Evolutionary conservation across 139 green algal species (phyloP).

Genomic region (Pleodorina starrii): DNA sequence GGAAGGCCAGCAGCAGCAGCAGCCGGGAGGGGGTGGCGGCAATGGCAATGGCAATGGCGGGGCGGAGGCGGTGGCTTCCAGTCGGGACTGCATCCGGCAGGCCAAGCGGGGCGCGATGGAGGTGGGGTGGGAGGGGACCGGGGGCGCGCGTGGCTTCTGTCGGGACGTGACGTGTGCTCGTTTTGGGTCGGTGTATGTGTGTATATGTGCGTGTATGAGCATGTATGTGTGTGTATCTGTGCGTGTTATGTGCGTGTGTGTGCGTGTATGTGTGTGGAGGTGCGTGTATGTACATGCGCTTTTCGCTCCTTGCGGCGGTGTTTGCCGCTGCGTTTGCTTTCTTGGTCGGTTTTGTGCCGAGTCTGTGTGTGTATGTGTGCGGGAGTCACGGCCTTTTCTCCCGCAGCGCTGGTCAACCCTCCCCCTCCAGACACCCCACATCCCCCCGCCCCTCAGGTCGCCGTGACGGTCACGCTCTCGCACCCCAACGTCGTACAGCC

Average conservation of each 20-base stretch:
- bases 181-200: no score
- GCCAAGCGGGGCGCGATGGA: conserved; percentile 31
- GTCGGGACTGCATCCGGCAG: conserved; percentile 28
- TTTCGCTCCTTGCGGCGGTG: no score
- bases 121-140: background rate
- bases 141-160: no score
- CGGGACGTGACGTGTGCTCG: no score
- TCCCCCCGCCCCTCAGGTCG: background rate
- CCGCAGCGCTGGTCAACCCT: background rate
- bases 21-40: no score
- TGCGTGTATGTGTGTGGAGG: no score
- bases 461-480: conserved; percentile 18
- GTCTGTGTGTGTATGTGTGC: background rate
- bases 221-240: no score
- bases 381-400: background rate
- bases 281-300: no score
- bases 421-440: background rate
- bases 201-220: no score
- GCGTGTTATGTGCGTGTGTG: no score
- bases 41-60: background rate
- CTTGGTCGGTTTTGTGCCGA: no score
- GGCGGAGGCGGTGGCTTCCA: conserved; percentile 10
- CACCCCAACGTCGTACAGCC: conserved; percentile 40
- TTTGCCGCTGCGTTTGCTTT: no score
- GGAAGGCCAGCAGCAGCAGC: background rate